Base-by-base conservation (phyloP, 768 basidiomycete species). In the Podaxis sp. region DNA sequence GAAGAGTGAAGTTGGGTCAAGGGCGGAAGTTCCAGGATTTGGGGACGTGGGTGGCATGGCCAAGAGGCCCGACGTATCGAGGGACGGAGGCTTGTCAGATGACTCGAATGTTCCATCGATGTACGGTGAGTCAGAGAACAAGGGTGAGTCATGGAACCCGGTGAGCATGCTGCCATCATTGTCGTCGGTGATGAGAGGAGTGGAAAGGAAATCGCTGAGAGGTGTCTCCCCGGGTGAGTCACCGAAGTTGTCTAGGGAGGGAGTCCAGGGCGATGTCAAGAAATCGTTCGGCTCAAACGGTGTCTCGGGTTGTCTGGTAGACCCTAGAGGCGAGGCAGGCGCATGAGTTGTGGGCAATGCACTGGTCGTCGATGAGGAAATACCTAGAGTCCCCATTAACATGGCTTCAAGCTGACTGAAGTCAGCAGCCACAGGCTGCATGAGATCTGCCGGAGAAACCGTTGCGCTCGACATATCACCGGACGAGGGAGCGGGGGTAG, bases 21-120 rank as follows among this genome's bases (percentile, higher is more conserved):
- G 71, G 30, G 76, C 64, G 0, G 85, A 86, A 5, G 84, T 82
- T 33, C 61, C 64, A 8, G 66, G 44, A 12, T 40, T 61, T 3
- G 60, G 64, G 3, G 57, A 59, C 11, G 69, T 71, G 0, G 87
- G 86, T 6, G 87, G 82, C 67, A 88, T 75, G 4, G 69, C 74
- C 67, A 82, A 82, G 64, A 86, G 66, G 4, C 58, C 56, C 10
- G 67, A 70, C 13, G 68, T 53, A 41, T 67, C 65, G 48, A 52
- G 13, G 49, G 60, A 63, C 55, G 60, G 69, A 1, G 53, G 64
- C 36, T 66, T 61, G 30, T 40, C 3, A 22, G 62, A 54, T 51
- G 68, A 61, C 13, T 68, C 62, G 13, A 28, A 37, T 46, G 63
- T 52, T 33, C 58, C 60, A n/a, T 60, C 50, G 37, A 54, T 44